Percentiles rank a stretch among this genome's conserved stretches.
These are phyloP conservation scores for Nidularia sp. DNA, from an alignment of 768 basidiomycete genomes.

Conservation along the genomic window DNA sequence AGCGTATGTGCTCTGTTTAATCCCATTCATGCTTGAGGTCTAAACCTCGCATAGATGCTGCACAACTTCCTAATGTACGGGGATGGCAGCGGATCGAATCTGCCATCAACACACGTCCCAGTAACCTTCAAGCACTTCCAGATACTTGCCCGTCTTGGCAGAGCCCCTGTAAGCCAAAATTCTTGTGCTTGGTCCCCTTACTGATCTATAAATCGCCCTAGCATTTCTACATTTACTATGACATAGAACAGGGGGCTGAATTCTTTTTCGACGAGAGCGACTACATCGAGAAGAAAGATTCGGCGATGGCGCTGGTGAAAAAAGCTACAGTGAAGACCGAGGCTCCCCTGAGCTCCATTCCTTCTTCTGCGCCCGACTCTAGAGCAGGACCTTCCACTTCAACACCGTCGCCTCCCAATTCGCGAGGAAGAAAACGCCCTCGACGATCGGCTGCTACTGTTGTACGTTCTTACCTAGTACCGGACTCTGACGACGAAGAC, in stretches of 20 bases:
- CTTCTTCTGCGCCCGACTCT: slow-evolving; percentile 14
- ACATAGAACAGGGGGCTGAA: slow-evolving; percentile 61
- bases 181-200: neutral
- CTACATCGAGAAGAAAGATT: slow-evolving; percentile 40
- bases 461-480: slow-evolving; percentile 58
- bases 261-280: slow-evolving; percentile 72
- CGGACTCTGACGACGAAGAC: slow-evolving; percentile 69
- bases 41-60: slow-evolving; percentile 33
- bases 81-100: slow-evolving; percentile 18
- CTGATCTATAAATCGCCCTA: slow-evolving; percentile 13
- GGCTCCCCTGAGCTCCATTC: slow-evolving; percentile 19
- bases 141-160: slow-evolving; percentile 64
- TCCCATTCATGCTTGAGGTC: neutral
- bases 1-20: slow-evolving; percentile 22
- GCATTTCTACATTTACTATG: slow-evolving; percentile 52
- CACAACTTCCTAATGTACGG: slow-evolving; percentile 34
- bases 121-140: slow-evolving; percentile 76
- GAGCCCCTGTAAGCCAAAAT: slow-evolving; percentile 43
- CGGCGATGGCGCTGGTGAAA: slow-evolving; percentile 11
- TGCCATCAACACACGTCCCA: slow-evolving; percentile 44
- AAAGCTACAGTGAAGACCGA: slow-evolving; percentile 38
- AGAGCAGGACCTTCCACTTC: slow-evolving; percentile 11
- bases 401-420: slow-evolving; percentile 10
- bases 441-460: slow-evolving; percentile 49
- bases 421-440: slow-evolving; percentile 47